Percentiles rank a stretch among this genome's conserved stretches.
Conservation (phyloP, 2,329 filamentous ascomycete genomes). For the Neonectria punicea region DNA sequence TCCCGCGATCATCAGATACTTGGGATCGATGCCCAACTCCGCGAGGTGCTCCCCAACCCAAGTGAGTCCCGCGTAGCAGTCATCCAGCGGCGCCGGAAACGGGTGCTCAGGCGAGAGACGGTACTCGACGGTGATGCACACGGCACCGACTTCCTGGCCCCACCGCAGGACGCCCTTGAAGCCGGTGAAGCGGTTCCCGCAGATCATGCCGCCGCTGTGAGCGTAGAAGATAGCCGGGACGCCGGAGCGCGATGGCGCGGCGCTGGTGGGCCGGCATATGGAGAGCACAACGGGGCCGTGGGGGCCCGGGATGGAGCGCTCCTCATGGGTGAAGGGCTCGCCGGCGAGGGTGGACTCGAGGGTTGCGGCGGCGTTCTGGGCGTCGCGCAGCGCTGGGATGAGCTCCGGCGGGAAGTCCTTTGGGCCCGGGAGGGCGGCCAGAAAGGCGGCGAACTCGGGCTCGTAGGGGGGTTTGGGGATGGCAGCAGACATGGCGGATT, state of each 20-base stretch:
- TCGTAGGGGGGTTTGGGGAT: slow-evolving; percentile 35
- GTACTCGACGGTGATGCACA: slow-evolving; percentile 42
- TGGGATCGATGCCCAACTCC: slow-evolving; percentile 53
- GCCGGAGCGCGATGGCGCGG: slow-evolving; percentile 1
- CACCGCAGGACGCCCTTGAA: slow-evolving; percentile 32
- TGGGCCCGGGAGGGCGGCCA: slow-evolving; percentile 24
- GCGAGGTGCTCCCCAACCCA: slow-evolving; percentile 51
- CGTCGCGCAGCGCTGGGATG: slow-evolving; percentile 29
- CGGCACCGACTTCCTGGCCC: slow-evolving; percentile 29
- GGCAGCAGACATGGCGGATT: slow-evolving; percentile 21
- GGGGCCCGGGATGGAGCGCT: slow-evolving; percentile 30
- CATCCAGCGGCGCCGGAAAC: slow-evolving; percentile 37
- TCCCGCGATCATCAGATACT: slow-evolving; percentile 53
- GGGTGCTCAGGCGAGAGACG: slow-evolving; percentile 41
- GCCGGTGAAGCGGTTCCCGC: slow-evolving; percentile 37
- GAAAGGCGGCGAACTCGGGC: slow-evolving; percentile 32
- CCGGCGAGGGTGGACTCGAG: slow-evolving; percentile 28
- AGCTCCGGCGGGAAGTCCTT: slow-evolving; percentile 28
- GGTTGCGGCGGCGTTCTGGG: slow-evolving; percentile 21
- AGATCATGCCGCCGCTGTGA: slow-evolving; percentile 39
- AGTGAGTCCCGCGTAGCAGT: slow-evolving; percentile 44
- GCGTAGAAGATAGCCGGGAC: slow-evolving; percentile 35
- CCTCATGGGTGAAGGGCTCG: slow-evolving; percentile 37
- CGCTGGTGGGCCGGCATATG: slow-evolving; percentile 31
- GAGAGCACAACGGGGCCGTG: slow-evolving; percentile 33